These are phyloP conservation scores for Arthrocladium fulminans DNA, from an alignment of 2,329 filamentous ascomycete genomes.

Conservation along the genomic window DNA sequence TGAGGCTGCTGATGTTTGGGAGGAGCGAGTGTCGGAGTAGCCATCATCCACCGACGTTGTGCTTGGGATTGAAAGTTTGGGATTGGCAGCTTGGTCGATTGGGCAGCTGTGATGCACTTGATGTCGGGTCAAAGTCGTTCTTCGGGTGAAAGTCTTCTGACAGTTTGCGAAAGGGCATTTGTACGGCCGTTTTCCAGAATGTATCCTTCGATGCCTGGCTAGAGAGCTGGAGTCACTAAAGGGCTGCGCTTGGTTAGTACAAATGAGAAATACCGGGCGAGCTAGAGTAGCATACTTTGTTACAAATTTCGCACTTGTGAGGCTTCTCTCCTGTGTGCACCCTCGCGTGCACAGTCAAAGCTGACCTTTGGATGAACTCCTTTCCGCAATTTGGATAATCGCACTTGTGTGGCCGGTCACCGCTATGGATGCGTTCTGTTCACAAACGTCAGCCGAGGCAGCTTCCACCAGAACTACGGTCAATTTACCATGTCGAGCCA, in stretches of 20 bases:
- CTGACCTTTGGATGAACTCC: slow-evolving; percentile 93
- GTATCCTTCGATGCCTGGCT: slow-evolving; percentile 85
- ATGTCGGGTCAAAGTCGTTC: slow-evolving; percentile 88
- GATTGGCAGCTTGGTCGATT: slow-evolving; percentile 78
- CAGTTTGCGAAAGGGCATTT: slow-evolving; percentile 96
- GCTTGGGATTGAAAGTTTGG: slow-evolving; percentile 48
- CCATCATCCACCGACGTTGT: slow-evolving; percentile 44
- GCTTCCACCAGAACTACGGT: neutral
- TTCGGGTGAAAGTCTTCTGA: slow-evolving; percentile 94
- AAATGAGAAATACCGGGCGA: slow-evolving; percentile 23
- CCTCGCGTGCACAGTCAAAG: slow-evolving; percentile 86
- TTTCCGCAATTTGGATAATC: slow-evolving; percentile 84
- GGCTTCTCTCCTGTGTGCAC: slow-evolving; percentile 98
- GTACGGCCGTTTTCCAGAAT: slow-evolving; percentile 91
- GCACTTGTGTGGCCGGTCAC: slow-evolving; percentile 82
- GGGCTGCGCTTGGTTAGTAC: slow-evolving; percentile 47
- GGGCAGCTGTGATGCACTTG: slow-evolving; percentile 94
- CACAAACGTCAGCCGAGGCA: slow-evolving; percentile 3
- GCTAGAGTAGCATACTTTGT: slow-evolving; percentile 65
- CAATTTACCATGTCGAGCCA: slow-evolving; percentile 80
- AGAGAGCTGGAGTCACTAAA: slow-evolving; percentile 95
- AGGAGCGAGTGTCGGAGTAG: slow-evolving; percentile 36
- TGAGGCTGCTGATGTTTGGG: slow-evolving; percentile 60
- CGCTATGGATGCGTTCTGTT: slow-evolving; percentile 88
- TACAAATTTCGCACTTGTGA: slow-evolving; percentile 92